Base-by-base conservation (phyloP, 768 basidiomycete species). In the Leccinum subgranulosum region DNA sequence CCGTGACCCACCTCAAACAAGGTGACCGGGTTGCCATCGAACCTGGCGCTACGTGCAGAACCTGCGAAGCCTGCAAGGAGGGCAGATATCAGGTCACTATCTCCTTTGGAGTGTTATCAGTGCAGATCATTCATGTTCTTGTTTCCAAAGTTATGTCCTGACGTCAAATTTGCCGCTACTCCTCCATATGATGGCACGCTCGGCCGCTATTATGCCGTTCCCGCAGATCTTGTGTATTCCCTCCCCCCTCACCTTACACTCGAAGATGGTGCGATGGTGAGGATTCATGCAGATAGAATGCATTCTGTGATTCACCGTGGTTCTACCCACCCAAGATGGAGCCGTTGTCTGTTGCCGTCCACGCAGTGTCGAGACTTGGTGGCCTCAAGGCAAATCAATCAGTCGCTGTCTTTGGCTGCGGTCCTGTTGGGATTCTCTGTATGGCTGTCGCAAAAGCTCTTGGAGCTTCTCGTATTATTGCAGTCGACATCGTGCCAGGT, bases 371-470 rank as follows among this genome's bases (percentile, higher is more conserved):
- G 53, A 90, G 81, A 62, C 78, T 94, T 29, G 94, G 87, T 19
- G 76, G 78, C 27, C 77, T 97, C 70, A 82, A 81, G 49, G 79
- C 89, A 36, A 85, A 84, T 64, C 85, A 94, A 68, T 85, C 84
- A 36, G 85, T 96, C 60, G 84, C 83, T 15, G 78, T 98, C 54
- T 94, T 94, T 66, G 95, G 95, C 29, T 94, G 87, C 60, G 92
- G 94, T 2, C 95, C 94, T 2, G 85, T 89, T 55, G 88, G 88
- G n/a, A 76, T 96, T 28, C 82, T 97, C 21, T 91, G 89, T 68
- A 92, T 95, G 90, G 94, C 92, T 7, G 92, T 94, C n/a, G 95
- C 96, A 7, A 94, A 89, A 70, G 94, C 95, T 3, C 78, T 96
- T 49, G 94, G 94, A 34, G 96, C 94, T 2, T 79, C 81, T 43